These are phyloP conservation scores for Monosporascus sp. DNA, from an alignment of 2,329 filamentous ascomycete genomes.

Conservation along the genomic window DNA sequence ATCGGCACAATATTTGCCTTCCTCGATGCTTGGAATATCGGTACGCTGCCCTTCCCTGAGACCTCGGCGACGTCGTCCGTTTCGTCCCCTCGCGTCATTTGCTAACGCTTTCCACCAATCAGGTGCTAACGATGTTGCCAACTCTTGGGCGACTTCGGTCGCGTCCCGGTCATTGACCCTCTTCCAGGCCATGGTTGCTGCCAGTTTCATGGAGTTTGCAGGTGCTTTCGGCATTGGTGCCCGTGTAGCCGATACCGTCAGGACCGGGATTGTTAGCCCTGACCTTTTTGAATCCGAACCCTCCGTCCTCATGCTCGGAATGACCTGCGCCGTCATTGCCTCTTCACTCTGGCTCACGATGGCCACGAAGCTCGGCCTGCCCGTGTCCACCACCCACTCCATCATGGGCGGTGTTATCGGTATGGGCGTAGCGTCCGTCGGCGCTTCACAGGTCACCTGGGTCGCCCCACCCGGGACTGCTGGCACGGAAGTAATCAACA, in stretches of 20 bases:
- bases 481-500: constrained; percentile 31
- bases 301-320: constrained; percentile 51
- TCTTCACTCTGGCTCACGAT: constrained; percentile 53
- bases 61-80: too few species aligned
- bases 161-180: constrained; percentile 62
- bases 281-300: constrained; percentile 39
- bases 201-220: constrained; percentile 56
- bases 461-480: constrained; percentile 32
- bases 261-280: constrained; percentile 52
- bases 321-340: constrained; percentile 50
- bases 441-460: constrained; percentile 49
- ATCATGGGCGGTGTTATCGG: constrained; percentile 56
- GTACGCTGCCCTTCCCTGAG: constrained; percentile 24
- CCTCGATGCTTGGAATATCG: constrained; percentile 63
- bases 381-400: constrained; percentile 58
- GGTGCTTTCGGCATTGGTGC: constrained; percentile 57
- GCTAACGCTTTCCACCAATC: constrained; percentile 3
- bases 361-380: constrained; percentile 49
- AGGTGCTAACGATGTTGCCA: constrained; percentile 63
- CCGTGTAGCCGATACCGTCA: constrained; percentile 56
- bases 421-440: constrained; percentile 52
- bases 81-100: too few species aligned
- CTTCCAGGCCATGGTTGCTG: constrained; percentile 54
- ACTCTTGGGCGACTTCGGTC: constrained; percentile 70
- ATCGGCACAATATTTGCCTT: constrained; percentile 61